Base-by-base conservation (phyloP, 2,329 filamentous ascomycete species). In the Neofusicoccum umdonicola region DNA sequence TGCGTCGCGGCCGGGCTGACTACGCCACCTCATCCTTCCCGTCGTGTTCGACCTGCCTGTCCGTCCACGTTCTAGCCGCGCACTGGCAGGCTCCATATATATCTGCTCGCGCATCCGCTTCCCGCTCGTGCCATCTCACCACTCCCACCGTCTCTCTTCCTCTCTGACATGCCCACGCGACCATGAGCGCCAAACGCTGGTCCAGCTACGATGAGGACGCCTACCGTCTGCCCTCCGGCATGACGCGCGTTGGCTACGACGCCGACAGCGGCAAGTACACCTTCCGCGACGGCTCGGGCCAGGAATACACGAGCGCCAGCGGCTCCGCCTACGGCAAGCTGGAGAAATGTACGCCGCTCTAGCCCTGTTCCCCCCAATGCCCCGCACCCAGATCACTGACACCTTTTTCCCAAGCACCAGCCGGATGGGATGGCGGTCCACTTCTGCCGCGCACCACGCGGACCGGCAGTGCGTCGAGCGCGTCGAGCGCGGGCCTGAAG, bases 171-270 rank as follows among this genome's bases (percentile, higher is more conserved):
- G 52, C 35, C 22, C 13, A 39, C 62, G 17, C 50, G 12, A 50
- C 22, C 31, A 64, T 64, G 62, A 64, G 52, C 52, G 42, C 56
- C 42, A 45, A 60, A 35, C 62, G 64, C 51, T 56, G 60, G 52
- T 62, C 51, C 41, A 44, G 44, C 13, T 58, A 64, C 52, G 62
- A 64, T 41, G 44, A 12, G 1, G 84, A 86, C 67, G 78, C 81
- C 22, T 78, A 83, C 64, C 83, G 84, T 48, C 80, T 87, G 15
- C 84, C 85, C 2, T 77, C 82, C 45, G 84, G 84, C 73, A 84
- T 87, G 80, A 71, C 76, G 47, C 80, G 84, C 64, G 76, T 84
- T 34, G 83, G 83, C 68, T 87, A 87, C 75, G 84, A 87, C 66
- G 82, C 83, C 63, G 84, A 86, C 71, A 81, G 78, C 1, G 79